phyloP scores from a whole-genome alignment of 495 filamentous ascomycete species.

The Lophiotrema nucula region DNA sequence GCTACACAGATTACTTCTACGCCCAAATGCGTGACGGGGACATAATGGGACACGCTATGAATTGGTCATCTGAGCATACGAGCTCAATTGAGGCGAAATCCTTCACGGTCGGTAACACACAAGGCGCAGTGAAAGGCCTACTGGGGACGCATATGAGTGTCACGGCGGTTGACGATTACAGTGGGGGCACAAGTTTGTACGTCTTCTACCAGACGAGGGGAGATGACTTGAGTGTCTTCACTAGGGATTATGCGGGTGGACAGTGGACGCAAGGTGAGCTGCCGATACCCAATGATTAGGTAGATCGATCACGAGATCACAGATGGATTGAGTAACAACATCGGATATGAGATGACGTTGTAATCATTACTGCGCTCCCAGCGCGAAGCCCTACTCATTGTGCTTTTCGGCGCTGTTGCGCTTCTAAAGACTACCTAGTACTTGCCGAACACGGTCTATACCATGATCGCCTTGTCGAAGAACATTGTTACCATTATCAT shows the following conservation, averaged over 20 bases:
- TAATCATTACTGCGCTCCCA: no score
- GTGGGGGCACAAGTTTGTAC: constrained; percentile 28
- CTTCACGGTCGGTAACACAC: constrained; percentile 18
- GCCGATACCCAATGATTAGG: constrained; percentile 24
- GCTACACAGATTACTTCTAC: constrained; percentile 38
- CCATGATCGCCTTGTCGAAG: no score
- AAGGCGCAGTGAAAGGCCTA: constrained; percentile 16
- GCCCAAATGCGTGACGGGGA: constrained; percentile 21
- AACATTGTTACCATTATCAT: no score
- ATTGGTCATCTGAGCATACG: constrained; percentile 33
- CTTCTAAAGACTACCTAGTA: no score
- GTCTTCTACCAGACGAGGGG: constrained; percentile 36
- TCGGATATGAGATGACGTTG: no score
- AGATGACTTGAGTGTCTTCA: constrained; percentile 32
- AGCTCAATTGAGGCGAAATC: constrained; percentile 12
- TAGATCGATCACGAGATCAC: no score
- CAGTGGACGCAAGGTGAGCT: constrained; percentile 32
- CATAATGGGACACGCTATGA: constrained; percentile 33
- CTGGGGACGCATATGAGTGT: constrained; percentile 35
- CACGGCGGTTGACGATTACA: constrained; percentile 24
- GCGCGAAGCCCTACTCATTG: no score
- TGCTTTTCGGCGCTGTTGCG: no score
- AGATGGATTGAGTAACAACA: no score
- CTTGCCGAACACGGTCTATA: no score
- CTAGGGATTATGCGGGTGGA: constrained; percentile 26